Base-by-base conservation (phyloP, 345 rosid genomes). In the Theobroma cacao region DNA sequence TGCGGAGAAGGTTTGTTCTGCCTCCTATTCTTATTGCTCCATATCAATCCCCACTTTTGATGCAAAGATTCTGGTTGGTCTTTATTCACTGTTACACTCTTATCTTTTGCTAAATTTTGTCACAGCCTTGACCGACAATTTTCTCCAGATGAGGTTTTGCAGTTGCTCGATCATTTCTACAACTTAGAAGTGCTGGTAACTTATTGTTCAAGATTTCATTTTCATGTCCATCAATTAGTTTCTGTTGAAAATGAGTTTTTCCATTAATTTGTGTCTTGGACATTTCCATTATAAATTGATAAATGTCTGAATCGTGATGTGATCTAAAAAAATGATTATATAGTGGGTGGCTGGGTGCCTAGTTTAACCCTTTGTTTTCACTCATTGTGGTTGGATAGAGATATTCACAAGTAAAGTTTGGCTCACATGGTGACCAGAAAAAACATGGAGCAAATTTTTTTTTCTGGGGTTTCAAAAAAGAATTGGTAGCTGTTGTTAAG, bases 101-200 rank as follows among this genome's bases (percentile, higher is more conserved):
- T 64, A 48, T 52, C 13, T 5, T 36, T 72, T 65, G 64, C 59
- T 38, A 58, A 63, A 77, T 58, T 65, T n/a, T 80, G 17, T 26
- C 36, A 26, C 91, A 94, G 98, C 83, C 91, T 94, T 76, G 95
- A 91, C 74, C 86, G 97, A 7, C 84, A 88, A 78, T 96, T 96
- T 86, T 85, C 99, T 68, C 86, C 98, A 0, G 92, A 94, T 56
- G 99, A 96, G 88, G 98, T 96, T 87, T 79, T 92, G 78, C 98
- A 91, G 85, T 83, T 96, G 88, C 85, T 96, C 78, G 94, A 91
- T 68, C 94, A 97, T 68, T 96, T 96, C 88, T 96, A 92, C 85
- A 96, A 94, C 90, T 78, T 96, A 10, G 99, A 94, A 34, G 85
- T 91, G 95, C 97, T 96, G 97, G 99, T 96, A 89, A 60, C 45